Conservation (phyloP, 169 alveolate species). For the Plasmodium gallinaceum region DNA sequence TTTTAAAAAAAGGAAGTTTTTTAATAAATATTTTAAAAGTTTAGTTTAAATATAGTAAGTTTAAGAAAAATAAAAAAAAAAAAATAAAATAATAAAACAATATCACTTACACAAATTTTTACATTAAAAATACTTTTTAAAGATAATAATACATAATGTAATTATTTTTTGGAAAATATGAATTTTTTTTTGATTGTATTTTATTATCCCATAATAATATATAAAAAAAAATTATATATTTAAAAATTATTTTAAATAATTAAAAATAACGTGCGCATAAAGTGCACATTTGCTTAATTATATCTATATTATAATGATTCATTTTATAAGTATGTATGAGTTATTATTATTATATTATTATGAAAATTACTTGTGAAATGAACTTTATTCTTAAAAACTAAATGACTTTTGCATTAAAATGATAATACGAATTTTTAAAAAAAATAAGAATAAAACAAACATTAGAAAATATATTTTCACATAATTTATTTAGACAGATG, state of each 20-base stretch:
- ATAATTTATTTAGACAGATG: too few species aligned
- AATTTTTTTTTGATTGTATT: background rate
- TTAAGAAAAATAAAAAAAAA: too few species aligned
- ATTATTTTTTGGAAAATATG: background rate
- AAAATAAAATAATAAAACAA: background rate
- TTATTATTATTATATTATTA: too few species aligned
- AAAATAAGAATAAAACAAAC: too few species aligned
- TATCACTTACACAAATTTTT: background rate
- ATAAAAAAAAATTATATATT: background rate
- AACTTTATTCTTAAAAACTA: too few species aligned
- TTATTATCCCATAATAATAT: background rate
- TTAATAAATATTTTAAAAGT: background rate
- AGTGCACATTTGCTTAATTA: constrained; percentile 27
- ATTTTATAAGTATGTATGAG: too few species aligned
- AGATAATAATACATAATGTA: background rate
- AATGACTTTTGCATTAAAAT: background rate
- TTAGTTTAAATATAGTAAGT: background rate
- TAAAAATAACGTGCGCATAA: constrained; percentile 56
- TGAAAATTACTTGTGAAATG: too few species aligned
- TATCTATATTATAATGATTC: too few species aligned
- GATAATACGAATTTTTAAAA: too few species aligned
- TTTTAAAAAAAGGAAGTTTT: background rate
- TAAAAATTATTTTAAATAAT: constrained; percentile 3
- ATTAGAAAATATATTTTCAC: too few species aligned
- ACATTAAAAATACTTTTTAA: background rate